Evolutionary conservation across 495 filamentous ascomycete species (phyloP).

Genomic region (Aspergillus steynii): DNA sequence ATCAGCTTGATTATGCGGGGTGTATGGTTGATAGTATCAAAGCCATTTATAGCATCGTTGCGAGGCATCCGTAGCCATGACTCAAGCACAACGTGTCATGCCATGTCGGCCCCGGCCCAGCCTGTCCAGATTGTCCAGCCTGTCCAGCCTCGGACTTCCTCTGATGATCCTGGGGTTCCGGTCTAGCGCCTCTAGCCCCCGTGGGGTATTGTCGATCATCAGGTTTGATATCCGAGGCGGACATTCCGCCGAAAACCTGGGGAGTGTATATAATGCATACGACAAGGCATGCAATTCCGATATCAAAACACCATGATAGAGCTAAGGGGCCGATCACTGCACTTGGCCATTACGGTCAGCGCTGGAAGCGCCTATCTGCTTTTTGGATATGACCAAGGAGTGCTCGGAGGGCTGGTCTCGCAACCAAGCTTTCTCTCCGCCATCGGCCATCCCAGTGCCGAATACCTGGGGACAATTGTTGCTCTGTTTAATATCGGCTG

Average conservation of each 20-base stretch:
- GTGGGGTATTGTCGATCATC: no score
- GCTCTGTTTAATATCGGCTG: constrained; percentile 18
- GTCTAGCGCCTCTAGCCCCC: no score
- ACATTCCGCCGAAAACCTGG: no score
- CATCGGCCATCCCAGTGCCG: constrained; percentile 10
- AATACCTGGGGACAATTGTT: constrained; percentile 14
- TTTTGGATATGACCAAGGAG: constrained; percentile 26
- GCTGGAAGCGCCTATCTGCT: constrained; percentile 29
- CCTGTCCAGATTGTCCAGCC: no score
- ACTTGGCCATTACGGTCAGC: constrained; percentile 17
- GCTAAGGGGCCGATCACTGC: constrained; percentile 12
- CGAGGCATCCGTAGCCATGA: no score
- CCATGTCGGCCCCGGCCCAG: no score
- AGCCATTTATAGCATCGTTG: neutral
- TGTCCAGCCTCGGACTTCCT: no score
- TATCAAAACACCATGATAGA: constrained; percentile 1
- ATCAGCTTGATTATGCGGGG: neutral
- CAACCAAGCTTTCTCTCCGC: constrained; percentile 17
- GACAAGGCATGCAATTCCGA: no score
- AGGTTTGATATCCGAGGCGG: no score
- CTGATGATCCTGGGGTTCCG: no score
- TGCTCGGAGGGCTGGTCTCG: constrained; percentile 17
- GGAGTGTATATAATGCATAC: no score
- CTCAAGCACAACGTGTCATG: no score
- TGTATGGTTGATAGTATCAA: neutral